Base-by-base conservation (phyloP, 495 filamentous ascomycete genomes). In the Penicillium arizonense region DNA sequence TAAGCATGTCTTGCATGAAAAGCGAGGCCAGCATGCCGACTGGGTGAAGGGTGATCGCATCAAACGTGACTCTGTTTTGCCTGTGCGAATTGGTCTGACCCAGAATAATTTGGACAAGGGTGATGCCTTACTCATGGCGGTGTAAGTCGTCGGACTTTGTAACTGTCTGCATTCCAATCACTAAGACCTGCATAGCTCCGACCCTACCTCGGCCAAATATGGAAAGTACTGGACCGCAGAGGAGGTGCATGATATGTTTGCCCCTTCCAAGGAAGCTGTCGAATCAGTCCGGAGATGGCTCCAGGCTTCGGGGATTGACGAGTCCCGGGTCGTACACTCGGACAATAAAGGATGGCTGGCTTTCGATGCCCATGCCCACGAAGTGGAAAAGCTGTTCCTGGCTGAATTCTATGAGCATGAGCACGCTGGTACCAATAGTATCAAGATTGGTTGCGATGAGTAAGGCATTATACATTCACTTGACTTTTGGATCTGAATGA, bases 171-270 rank as follows among this genome's bases (percentile, higher is more conserved):
- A 57, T 12, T 59, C 65, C 2, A 63, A 77, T 33, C 47, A 69
- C 30, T 43, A 60, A 59, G 38, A 11, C 2, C 63, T 76, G 39
- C 70, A 78, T n/a, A 79, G 89, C 54, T 84, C 85, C 8, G 80
- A 80, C 3, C 87, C 87, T 2, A 71, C 70, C 28, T 78, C 84
- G 53, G 57, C 76, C 16, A 71, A 72, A 6, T 89, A 90, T 60
- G 87, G 87, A 3, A 65, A 82, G 55, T 83, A 89, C 57, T 79
- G 57, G 67, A 87, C 70, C 68, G 73, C 57, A 52, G 73, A 83
- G 13, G 74, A 82, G 57, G 75, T 85, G 57, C 78, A 78, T 57
- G 67, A 69, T 12, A 71, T 84, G 65, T 68, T 86, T 46, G 71
- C 75, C 32, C 82, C 84, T 5, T 75, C 63, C 4, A 67, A 66